Conservation (phyloP, 2,329 filamentous ascomycete species). For the Lasiodiplodia hormozganensis region DNA sequence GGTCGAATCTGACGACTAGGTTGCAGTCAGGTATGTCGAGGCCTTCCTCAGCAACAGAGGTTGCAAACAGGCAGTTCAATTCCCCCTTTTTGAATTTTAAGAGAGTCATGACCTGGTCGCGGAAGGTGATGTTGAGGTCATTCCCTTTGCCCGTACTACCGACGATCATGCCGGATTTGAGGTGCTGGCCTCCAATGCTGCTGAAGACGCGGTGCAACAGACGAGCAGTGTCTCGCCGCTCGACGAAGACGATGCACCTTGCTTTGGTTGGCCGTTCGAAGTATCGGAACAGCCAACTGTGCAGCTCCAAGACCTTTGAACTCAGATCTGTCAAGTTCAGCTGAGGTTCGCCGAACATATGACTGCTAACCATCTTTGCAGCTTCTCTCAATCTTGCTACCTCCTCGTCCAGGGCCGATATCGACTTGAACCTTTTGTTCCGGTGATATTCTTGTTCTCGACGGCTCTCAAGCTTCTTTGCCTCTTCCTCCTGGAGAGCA, state of each 20-base stretch:
- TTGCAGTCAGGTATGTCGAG: slow-evolving; percentile 72
- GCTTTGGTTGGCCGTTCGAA: slow-evolving; percentile 66
- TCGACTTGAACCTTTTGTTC: slow-evolving; percentile 56
- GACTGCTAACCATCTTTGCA: slow-evolving; percentile 60
- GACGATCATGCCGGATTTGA: slow-evolving; percentile 70
- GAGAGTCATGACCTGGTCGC: slow-evolving; percentile 76
- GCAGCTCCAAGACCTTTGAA: slow-evolving; percentile 72
- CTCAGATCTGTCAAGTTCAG: slow-evolving; percentile 63
- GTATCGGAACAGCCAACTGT: slow-evolving; percentile 65
- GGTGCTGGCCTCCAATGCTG: slow-evolving; percentile 62
- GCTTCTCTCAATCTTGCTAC: slow-evolving; percentile 66
- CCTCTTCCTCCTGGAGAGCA: slow-evolving; percentile 68
- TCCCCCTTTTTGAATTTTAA: slow-evolving; percentile 66
- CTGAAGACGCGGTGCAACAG: slow-evolving; percentile 74
- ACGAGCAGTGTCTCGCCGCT: slow-evolving; percentile 77
- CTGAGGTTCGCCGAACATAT: slow-evolving; percentile 54
- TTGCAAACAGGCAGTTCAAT: slow-evolving; percentile 68
- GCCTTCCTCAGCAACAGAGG: slow-evolving; percentile 70
- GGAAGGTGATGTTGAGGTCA: slow-evolving; percentile 71
- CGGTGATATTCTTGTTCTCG: slow-evolving; percentile 22
- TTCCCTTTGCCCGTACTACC: slow-evolving; percentile 61
- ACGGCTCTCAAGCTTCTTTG: slow-evolving; percentile 62
- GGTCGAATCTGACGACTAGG: slow-evolving; percentile 78
- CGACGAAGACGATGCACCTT: slow-evolving; percentile 88
- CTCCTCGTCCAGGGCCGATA: slow-evolving; percentile 56